Evolutionary conservation across 768 basidiomycete species (phyloP).

Genomic region (Fistulinella prunicolor): DNA sequence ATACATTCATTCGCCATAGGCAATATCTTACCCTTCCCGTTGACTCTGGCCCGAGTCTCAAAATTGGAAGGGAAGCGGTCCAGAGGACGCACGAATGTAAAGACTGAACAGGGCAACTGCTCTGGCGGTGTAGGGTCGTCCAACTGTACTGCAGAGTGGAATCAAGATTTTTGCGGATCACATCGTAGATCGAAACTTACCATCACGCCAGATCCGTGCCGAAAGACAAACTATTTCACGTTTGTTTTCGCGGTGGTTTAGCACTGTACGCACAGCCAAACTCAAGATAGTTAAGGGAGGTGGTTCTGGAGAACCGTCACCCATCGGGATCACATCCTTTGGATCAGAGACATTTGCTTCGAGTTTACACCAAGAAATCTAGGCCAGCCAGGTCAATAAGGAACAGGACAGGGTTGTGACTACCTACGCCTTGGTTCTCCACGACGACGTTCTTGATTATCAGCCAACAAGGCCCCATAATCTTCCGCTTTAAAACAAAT

Average conservation of each 20-base stretch:
- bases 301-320: slow-evolving; percentile 70
- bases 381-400: neutral
- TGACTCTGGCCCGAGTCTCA: slow-evolving; percentile 62
- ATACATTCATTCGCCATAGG: slow-evolving; percentile 81
- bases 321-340: slow-evolving; percentile 83
- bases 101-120: slow-evolving; percentile 72
- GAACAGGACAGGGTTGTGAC: neutral
- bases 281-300: slow-evolving; percentile 93
- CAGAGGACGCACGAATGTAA: slow-evolving; percentile 88
- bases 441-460: slow-evolving; percentile 73
- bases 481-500: slow-evolving; percentile 91
- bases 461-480: slow-evolving; percentile 99
- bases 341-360: slow-evolving; percentile 83
- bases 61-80: slow-evolving; percentile 85
- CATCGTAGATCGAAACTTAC: slow-evolving; percentile 33
- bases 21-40: slow-evolving; percentile 65
- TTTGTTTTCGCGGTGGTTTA: slow-evolving; percentile 92
- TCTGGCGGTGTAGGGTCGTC: slow-evolving; percentile 94
- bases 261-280: slow-evolving; percentile 81
- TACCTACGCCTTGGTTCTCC: slow-evolving; percentile 74
- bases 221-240: slow-evolving; percentile 90
- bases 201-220: slow-evolving; percentile 77
- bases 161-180: neutral
- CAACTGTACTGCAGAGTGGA: slow-evolving; percentile 58
- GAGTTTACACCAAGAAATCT: slow-evolving; percentile 98